Percentiles rank a stretch among this genome's conserved stretches.
Evolutionary conservation across 2,329 filamentous ascomycete genomes (phyloP).

Genomic region (Cladosporium sp.): DNA sequence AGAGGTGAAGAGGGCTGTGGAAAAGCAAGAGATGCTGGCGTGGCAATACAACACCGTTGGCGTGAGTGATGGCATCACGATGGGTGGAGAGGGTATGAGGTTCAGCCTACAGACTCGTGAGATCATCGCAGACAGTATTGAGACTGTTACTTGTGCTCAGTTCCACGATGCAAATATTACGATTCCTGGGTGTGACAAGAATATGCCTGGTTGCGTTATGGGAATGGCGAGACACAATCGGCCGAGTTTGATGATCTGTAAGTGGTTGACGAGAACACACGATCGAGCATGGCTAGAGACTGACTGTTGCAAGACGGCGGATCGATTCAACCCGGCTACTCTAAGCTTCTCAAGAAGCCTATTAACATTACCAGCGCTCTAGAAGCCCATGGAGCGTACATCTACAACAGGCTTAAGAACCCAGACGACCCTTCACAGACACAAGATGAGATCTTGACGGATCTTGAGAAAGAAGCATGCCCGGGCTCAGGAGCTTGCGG

Average conservation of each 20-base stretch:
- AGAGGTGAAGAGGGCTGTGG: constrained; percentile 75
- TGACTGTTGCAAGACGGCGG: constrained; percentile 57
- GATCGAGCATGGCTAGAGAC: not conserved
- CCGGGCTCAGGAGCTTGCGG: constrained; percentile 76
- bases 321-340: constrained; percentile 84
- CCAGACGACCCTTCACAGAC: constrained; percentile 65
- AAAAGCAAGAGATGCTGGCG: constrained; percentile 80
- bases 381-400: constrained; percentile 78
- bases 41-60: constrained; percentile 93
- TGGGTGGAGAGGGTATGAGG: constrained; percentile 93
- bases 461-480: constrained; percentile 76
- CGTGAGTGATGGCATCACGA: constrained; percentile 87
- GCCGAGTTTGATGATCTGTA: constrained; percentile 83
- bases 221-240: constrained; percentile 87
- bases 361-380: constrained; percentile 89
- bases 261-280: not conserved
- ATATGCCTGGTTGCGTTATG: constrained; percentile 88
- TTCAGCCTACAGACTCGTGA: constrained; percentile 88
- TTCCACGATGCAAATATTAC: constrained; percentile 90
- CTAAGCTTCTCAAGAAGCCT: constrained; percentile 65
- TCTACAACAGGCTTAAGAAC: constrained; percentile 69
- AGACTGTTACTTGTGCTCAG: constrained; percentile 88
- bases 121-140: constrained; percentile 90
- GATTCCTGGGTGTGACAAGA: constrained; percentile 94
- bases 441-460: constrained; percentile 74